phyloP scores from a whole-genome alignment of 768 basidiomycete species.

The Psilocybe azurescens region DNA sequence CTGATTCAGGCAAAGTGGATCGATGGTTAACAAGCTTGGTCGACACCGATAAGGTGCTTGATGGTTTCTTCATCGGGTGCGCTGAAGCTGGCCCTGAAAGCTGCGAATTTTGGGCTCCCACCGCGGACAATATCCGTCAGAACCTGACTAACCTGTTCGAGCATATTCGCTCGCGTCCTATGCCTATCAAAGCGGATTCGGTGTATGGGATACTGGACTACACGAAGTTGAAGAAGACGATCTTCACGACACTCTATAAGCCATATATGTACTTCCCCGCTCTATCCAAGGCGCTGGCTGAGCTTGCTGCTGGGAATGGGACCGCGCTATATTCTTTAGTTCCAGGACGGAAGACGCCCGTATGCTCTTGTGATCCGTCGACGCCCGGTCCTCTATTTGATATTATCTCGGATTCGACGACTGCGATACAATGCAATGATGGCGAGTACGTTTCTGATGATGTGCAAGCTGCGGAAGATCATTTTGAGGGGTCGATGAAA shows the following conservation, averaged over 20 bases:
- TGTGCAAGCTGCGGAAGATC: constrained; percentile 33
- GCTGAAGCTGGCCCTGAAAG: constrained; percentile 37
- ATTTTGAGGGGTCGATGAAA: constrained; percentile 28
- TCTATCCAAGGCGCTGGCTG: constrained; percentile 40
- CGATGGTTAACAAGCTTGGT: constrained; percentile 39
- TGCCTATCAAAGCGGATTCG: constrained; percentile 33
- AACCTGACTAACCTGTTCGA: constrained; percentile 41
- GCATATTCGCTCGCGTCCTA: constrained; percentile 32
- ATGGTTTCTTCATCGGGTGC: constrained; percentile 41
- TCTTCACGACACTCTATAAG: constrained; percentile 38
- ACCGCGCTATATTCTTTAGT: not conserved
- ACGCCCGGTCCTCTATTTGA: not conserved
- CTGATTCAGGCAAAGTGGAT: constrained; percentile 24
- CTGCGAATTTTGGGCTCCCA: constrained; percentile 43
- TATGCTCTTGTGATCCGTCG: not conserved
- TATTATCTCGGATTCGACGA: not conserved
- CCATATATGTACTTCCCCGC: constrained; percentile 36
- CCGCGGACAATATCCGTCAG: constrained; percentile 32
- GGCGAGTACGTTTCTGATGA: constrained; percentile 33
- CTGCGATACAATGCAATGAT: constrained; percentile 40
- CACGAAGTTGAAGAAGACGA: constrained; percentile 25
- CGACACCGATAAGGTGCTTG: constrained; percentile 41
- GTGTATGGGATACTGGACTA: constrained; percentile 44
- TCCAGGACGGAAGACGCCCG: not conserved
- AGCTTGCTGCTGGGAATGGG: constrained; percentile 36